phyloP scores from a whole-genome alignment of 2,329 filamentous ascomycete genomes.

The Cladophialophora psammophila region DNA sequence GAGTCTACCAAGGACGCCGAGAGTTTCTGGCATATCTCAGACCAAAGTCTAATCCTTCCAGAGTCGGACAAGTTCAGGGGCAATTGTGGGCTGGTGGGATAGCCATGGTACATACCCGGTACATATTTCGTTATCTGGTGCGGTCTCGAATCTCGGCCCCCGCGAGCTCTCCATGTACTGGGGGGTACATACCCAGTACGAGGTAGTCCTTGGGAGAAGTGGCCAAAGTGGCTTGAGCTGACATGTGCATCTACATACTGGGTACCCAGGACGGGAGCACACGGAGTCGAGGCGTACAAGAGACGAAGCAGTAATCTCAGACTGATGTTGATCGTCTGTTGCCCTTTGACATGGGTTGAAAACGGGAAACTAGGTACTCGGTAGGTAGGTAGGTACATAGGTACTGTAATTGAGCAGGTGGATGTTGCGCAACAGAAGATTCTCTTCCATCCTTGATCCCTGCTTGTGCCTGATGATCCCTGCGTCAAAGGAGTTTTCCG shows the following conservation, averaged over 20 bases:
- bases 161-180: background rate
- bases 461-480: background rate
- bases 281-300: too few species aligned
- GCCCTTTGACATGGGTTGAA: background rate
- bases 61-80: slow-evolving; percentile 13
- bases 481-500: background rate
- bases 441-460: background rate
- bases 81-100: background rate
- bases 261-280: too few species aligned
- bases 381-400: too few species aligned
- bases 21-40: slow-evolving; percentile 1
- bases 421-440: background rate
- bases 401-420: too few species aligned
- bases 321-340: background rate
- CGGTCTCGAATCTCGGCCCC: background rate
- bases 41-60: background rate
- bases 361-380: too few species aligned
- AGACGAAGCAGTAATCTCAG: too few species aligned
- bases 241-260: too few species aligned
- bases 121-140: background rate
- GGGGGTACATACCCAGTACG: too few species aligned
- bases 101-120: too few species aligned
- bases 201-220: too few species aligned
- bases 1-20: too few species aligned
- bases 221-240: too few species aligned